Conservation (phyloP, 1,139 yeast species). For the Scheffersomyces cryptocercus region DNA sequence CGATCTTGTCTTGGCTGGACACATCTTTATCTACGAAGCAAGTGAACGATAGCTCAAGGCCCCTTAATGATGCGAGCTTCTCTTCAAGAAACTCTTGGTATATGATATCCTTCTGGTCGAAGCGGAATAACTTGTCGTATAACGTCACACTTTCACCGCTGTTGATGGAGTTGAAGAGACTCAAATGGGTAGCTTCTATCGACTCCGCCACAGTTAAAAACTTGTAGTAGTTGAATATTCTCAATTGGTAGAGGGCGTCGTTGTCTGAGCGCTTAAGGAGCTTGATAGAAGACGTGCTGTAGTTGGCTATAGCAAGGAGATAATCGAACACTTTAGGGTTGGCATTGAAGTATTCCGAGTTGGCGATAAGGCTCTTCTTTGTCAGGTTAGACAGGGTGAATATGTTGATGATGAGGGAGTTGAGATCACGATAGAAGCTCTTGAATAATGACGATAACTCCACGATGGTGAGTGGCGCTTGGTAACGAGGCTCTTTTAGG, state of each 20-base stretch:
- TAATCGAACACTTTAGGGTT: conserved; percentile 41
- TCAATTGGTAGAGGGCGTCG: conserved; percentile 37
- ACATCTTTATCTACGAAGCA: conserved; percentile 22
- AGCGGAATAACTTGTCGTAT: conserved; percentile 41
- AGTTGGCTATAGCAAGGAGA: conserved; percentile 46
- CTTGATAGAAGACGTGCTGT: conserved; percentile 40
- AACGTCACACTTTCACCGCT: conserved; percentile 30
- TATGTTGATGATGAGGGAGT: conserved; percentile 32
- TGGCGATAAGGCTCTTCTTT: conserved; percentile 39
- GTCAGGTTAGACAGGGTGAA: conserved; percentile 42
- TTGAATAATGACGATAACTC: conserved; percentile 38
- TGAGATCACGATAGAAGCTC: conserved; percentile 39
- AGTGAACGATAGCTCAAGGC: conserved; percentile 27
- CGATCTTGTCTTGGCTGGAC: conserved; percentile 10
- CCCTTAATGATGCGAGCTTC: conserved; percentile 29
- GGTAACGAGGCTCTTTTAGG: conserved; percentile 47
- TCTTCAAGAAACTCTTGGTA: conserved; percentile 39
- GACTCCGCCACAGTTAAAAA: conserved; percentile 33
- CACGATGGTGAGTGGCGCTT: conserved; percentile 37
- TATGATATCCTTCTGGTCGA: conserved; percentile 41
- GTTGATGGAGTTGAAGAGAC: conserved; percentile 27
- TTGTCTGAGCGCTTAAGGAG: conserved; percentile 38
- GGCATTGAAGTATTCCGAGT: conserved; percentile 27
- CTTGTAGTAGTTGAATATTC: conserved; percentile 45
- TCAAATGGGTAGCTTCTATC: conserved; percentile 36